phyloP scores from a whole-genome alignment of 306 rosid species.

The Prunus davidiana region DNA sequence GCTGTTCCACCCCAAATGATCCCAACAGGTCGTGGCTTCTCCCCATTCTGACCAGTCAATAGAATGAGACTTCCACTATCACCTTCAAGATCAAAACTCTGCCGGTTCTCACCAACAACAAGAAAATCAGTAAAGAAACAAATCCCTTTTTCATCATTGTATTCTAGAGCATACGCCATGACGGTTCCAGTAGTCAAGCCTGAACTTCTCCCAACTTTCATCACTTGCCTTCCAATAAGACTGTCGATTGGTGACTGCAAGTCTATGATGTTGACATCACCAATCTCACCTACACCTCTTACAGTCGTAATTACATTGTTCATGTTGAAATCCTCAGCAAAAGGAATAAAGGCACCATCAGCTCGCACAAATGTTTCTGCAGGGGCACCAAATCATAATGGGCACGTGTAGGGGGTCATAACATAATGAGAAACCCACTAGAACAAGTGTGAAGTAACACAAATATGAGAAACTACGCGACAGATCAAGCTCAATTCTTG shows the following conservation, averaged over 20 bases:
- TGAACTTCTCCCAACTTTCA: conserved; percentile 98
- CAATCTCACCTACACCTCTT: conserved; percentile 86
- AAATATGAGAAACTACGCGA: conserved; percentile 22
- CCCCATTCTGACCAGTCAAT: conserved; percentile 67
- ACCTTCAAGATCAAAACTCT: conserved; percentile 98
- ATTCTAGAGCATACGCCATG: conserved; percentile 94
- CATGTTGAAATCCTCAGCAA: conserved; percentile 81
- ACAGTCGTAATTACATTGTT: conserved; percentile 59
- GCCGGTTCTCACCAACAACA: conserved; percentile 96
- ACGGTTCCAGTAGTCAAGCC: conserved; percentile 93
- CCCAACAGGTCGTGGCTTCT: conserved; percentile 87
- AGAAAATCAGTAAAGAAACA: conserved; percentile 99
- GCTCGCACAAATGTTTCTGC: conserved; percentile 99
- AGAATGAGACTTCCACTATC: conserved; percentile 99
- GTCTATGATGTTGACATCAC: conserved; percentile 81
- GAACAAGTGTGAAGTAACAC: conserved; percentile 23
- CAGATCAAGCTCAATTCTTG: not conserved
- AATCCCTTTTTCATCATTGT: conserved; percentile 94
- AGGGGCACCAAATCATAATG: conserved; percentile 37
- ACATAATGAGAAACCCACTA: conserved; percentile 21
- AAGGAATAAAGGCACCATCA: conserved; percentile 97
- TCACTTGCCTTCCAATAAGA: conserved; percentile 90
- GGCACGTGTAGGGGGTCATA: conserved; percentile 18
- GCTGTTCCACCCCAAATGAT: conserved; percentile 99
- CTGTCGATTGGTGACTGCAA: conserved; percentile 89